These are phyloP conservation scores for Chrysoporthe austroafricana DNA, from an alignment of 2,329 filamentous ascomycete genomes.

Conservation along the genomic window DNA sequence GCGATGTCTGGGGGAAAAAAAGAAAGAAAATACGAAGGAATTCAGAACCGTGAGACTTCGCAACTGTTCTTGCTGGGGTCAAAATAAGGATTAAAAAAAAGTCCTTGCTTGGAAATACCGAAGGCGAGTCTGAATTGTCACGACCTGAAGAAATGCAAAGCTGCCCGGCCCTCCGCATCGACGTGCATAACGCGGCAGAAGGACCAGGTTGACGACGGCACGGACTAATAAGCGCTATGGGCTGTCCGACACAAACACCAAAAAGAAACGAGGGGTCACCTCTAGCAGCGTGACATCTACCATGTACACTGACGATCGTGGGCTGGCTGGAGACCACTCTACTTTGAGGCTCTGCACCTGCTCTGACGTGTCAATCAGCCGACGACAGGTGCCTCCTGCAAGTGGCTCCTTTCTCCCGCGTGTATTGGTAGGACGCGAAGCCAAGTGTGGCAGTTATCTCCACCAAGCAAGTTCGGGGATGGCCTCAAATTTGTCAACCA, in stretches of 20 bases:
- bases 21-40: neutral
- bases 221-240: slow-evolving; percentile 12
- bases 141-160: slow-evolving; percentile 11
- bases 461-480: slow-evolving; percentile 17
- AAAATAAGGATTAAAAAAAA: neutral
- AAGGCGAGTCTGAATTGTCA: neutral
- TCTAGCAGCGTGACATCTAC: slow-evolving; percentile 13
- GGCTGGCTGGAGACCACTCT: slow-evolving; percentile 18
- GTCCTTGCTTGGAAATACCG: neutral
- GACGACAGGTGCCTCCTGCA: slow-evolving; percentile 24
- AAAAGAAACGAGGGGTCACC: slow-evolving; percentile 22
- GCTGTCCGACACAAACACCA: slow-evolving; percentile 11
- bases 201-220: slow-evolving; percentile 2
- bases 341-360: slow-evolving; percentile 27
- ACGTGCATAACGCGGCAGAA: slow-evolving; percentile 12
- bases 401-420: slow-evolving; percentile 10
- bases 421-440: slow-evolving; percentile 7
- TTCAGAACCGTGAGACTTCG: neutral
- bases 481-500: slow-evolving; percentile 15
- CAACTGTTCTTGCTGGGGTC: no score
- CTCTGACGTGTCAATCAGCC: slow-evolving; percentile 30
- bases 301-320: slow-evolving; percentile 10
- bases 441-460: slow-evolving; percentile 19
- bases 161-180: slow-evolving; percentile 12
- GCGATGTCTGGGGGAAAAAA: neutral